Evolutionary conservation across 2,329 filamentous ascomycete species (phyloP), one percentile per base, ranked within the genome.

Genomic region (Saccharata proteae): DNA sequence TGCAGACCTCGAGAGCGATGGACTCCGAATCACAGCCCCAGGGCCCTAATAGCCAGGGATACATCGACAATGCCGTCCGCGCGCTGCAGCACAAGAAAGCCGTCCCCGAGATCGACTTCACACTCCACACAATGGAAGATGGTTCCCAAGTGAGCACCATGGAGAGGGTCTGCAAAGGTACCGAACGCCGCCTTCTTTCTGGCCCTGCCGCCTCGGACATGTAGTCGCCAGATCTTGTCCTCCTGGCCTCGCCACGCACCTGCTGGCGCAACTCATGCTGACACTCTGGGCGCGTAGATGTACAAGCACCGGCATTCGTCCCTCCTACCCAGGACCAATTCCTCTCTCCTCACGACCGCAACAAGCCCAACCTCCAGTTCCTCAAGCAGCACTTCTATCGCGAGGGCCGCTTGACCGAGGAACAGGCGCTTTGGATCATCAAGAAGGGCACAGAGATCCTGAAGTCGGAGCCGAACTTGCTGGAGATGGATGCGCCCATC

Each of bases 401-500:
- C 42, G 90, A 98, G 66, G 90, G 90, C 39, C 84, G 90, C 45
- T 68, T 98, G 54, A 96, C 88, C 27, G 86, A 98, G 57, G 88
- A 96, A 48, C 90, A 98, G 65, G 90, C 90, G 36, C 67, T 98
- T 58, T 96, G 80, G 77, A 98, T 98, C 49, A 77, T 98, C 56
- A 74, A 75, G 47, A 77, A 79, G 46, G 90, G 88, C 40, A 85
- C 84, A 34, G 81, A 94, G 57, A 63, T 98, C 30, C 69, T 98
- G 48, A 80, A 79, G 51, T 69, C 78, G 40, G 90, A 98, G 63
- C 88, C 90, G 42, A 98, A 96, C 58, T 67, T 98, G 42, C 70
- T 98, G 44, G 90, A 98, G 67, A 98, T 98, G 90, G 90, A 98
- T 58, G 90, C 90, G 23, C 90, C 90, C 39, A 98, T 98, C 53